These are phyloP conservation scores for Cytospora piceicola DNA, from an alignment of 2,329 filamentous ascomycete genomes.

Conservation along the genomic window DNA sequence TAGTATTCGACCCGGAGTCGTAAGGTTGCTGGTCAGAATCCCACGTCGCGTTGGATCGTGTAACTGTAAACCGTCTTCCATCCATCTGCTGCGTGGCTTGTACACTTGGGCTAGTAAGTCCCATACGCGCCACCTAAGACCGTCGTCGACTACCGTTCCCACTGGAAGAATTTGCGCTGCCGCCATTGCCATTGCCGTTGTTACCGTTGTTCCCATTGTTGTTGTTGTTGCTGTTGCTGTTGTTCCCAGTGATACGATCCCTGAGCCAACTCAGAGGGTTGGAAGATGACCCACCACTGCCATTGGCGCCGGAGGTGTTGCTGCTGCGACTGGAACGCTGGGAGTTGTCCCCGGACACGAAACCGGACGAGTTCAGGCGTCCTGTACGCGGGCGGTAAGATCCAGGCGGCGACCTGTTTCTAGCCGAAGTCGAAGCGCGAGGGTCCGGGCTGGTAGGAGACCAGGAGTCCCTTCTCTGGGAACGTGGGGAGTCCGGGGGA, in stretches of 20 bases:
- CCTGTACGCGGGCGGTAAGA: conserved; percentile 1
- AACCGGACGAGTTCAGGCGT: conserved; percentile 21
- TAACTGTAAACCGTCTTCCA: background rate
- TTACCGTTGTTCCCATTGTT: background rate
- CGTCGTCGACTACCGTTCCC: conserved; percentile 20
- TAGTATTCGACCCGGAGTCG: background rate
- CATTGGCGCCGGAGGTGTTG: conserved; percentile 15
- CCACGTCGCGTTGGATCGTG: background rate
- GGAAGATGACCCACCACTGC: conserved; percentile 20
- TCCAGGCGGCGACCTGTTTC: conserved; percentile 25
- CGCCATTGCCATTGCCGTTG: background rate
- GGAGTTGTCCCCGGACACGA: conserved; percentile 2
- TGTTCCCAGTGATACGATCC: conserved; percentile 32
- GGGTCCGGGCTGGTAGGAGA: conserved; percentile 28
- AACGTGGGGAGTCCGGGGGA: conserved; percentile 2
- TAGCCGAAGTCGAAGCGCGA: conserved; percentile 20
- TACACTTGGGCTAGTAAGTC: background rate
- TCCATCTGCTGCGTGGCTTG: background rate
- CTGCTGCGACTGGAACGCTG: conserved; percentile 14
- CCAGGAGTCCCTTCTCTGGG: conserved; percentile 27
- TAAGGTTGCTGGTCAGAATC: too few relatives aligned
- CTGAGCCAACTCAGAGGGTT: conserved; percentile 35
- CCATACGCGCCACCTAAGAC: conserved; percentile 21
- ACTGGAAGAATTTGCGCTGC: background rate
- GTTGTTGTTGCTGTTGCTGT: background rate